phyloP scores from a whole-genome alignment of 305 asterid species.

The Solanum aculeatissimum region DNA sequence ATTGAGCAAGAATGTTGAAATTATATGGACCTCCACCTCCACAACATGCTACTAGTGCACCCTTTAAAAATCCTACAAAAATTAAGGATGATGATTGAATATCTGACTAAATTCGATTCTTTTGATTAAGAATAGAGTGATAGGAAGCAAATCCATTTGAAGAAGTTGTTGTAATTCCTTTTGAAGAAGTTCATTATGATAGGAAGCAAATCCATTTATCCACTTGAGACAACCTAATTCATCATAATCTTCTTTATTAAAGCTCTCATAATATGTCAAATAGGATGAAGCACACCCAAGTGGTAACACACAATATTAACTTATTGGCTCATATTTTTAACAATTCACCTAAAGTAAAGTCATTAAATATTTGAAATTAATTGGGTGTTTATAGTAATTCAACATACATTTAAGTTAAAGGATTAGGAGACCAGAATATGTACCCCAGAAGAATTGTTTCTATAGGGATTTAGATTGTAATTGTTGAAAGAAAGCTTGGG shows the following conservation, averaged over 20 bases:
- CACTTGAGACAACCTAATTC: conserved; percentile 7
- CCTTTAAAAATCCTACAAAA: conserved; percentile 23
- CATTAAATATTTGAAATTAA: no score
- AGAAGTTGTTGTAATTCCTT: conserved; percentile 10
- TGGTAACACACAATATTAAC: conserved; percentile 16
- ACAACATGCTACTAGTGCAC: conserved; percentile 29
- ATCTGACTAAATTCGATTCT: no score
- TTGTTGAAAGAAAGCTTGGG: no score
- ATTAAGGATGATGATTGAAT: no score
- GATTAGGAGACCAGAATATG: no score
- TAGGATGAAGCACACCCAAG: conserved; percentile 13
- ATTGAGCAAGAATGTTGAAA: background rate
- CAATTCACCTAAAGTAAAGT: no score
- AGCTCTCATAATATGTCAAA: background rate
- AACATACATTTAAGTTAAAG: no score
- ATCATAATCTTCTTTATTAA: conserved; percentile 6
- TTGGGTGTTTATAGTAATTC: no score
- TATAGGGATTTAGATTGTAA: no score
- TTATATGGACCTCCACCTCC: conserved; percentile 38
- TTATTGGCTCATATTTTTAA: conserved; percentile 3
- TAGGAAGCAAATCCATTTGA: no score
- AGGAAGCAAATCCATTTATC: conserved; percentile 5
- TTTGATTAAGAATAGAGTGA: no score
- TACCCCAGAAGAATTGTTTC: no score
- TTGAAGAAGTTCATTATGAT: conserved; percentile 12